These are phyloP conservation scores for Kickxella alabastrina DNA, from an alignment of 192 early-diverging fungal species.

Conservation along the genomic window DNA sequence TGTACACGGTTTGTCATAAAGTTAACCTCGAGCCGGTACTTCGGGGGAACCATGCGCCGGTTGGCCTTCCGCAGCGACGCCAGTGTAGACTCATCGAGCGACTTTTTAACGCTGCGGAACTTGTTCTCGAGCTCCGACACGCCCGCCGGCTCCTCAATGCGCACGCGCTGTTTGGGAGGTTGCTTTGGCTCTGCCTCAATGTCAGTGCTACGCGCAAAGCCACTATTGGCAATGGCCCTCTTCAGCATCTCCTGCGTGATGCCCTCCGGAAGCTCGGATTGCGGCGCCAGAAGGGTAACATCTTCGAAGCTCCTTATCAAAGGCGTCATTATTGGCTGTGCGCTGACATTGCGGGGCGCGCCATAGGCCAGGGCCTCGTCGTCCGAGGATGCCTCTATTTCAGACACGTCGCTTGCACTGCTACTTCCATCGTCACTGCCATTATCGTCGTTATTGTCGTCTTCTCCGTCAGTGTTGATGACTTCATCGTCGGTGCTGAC, in stretches of 20 bases:
- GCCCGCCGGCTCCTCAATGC: conserved; percentile 38
- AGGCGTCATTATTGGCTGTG: neutral
- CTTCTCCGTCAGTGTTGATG: neutral
- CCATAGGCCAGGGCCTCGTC: too few species aligned
- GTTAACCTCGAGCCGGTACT: conserved; percentile 52
- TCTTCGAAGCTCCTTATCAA: conserved; percentile 15
- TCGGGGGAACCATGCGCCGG: conserved; percentile 47
- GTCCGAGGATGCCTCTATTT: too few species aligned
- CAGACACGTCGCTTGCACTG: too few species aligned
- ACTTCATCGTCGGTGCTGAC: neutral
- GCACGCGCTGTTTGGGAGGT: conserved; percentile 28
- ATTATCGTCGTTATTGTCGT: neutral
- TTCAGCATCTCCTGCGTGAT: conserved; percentile 51
- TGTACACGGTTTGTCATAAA: conserved; percentile 50
- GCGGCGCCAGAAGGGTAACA: conserved; percentile 37
- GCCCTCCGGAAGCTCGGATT: conserved; percentile 36
- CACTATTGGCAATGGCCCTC: conserved; percentile 43
- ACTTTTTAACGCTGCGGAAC: conserved; percentile 41
- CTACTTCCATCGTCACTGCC: too few species aligned
- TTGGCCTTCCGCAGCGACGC: conserved; percentile 49
- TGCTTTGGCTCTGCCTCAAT: conserved; percentile 16
- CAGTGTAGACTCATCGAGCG: conserved; percentile 47
- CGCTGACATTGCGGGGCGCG: too few species aligned
- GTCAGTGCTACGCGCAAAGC: conserved; percentile 47
- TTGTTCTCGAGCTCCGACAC: conserved; percentile 49